Conservation (phyloP, 371 early-diverging fungal genomes). For the Rhizopus sp. region DNA sequence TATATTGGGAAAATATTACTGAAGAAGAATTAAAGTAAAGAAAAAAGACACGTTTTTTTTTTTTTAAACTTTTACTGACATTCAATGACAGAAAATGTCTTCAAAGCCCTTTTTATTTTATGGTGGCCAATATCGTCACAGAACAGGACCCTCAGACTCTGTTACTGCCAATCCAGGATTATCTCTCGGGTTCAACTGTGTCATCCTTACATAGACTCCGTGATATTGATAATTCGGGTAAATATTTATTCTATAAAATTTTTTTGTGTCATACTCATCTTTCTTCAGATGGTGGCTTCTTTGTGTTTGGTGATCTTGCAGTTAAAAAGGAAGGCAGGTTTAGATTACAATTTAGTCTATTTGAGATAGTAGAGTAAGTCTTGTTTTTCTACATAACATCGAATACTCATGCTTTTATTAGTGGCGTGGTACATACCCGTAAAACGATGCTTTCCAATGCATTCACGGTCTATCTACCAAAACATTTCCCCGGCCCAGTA, state of each 20-base stretch:
- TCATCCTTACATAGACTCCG: conserved; percentile 47
- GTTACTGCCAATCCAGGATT: conserved; percentile 27
- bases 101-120: conserved; percentile 52
- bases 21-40: conserved; percentile 43
- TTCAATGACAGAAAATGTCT: conserved; percentile 35
- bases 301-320: conserved; percentile 94
- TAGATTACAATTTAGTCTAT: conserved; percentile 85
- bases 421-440: conserved; percentile 36
- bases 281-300: conserved; percentile 84
- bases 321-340: conserved; percentile 88
- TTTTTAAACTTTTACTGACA: neutral
- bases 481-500: conserved; percentile 91
- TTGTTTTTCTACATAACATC: neutral
- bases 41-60: conserved; percentile 12
- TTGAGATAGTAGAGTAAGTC: conserved; percentile 79
- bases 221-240: conserved; percentile 49
- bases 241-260: neutral
- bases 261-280: neutral
- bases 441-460: conserved; percentile 54
- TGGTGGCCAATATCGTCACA: conserved; percentile 39
- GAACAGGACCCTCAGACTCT: conserved; percentile 15
- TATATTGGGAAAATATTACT: conserved; percentile 35
- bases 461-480: conserved; percentile 85
- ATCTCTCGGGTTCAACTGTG: conserved; percentile 46
- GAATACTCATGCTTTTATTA: conserved; percentile 8